Conservation (phyloP, 2,329 filamentous ascomycete genomes). For the Microcyclospora pomicola region DNA sequence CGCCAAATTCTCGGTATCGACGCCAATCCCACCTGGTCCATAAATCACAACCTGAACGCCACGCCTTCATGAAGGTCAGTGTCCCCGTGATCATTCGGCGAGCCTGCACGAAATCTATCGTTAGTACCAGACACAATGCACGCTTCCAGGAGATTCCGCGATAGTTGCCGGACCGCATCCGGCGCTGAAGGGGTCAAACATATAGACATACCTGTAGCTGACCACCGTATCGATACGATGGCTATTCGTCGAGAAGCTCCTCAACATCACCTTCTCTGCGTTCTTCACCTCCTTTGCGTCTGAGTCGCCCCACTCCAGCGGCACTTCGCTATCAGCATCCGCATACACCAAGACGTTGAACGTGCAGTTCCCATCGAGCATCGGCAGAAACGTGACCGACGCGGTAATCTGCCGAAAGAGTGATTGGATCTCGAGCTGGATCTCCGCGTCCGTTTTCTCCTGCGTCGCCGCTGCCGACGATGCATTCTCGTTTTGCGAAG, state of each 20-base stretch:
- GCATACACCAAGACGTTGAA: conserved; percentile 98
- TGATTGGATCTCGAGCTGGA: conserved; percentile 88
- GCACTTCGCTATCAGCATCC: conserved; percentile 89
- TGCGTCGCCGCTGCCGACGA: conserved; percentile 13
- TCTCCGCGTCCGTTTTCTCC: conserved; percentile 85
- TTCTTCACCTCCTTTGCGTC: conserved; percentile 94
- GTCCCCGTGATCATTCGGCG: no score
- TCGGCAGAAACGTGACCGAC: conserved; percentile 89
- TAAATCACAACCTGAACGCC: no score
- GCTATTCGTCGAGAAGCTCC: conserved; percentile 90
- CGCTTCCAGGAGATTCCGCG: no score
- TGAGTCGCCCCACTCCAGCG: conserved; percentile 96
- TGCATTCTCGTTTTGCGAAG: conserved; percentile 57
- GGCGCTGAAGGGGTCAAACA: background rate
- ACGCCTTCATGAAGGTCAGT: no score
- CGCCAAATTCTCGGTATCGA: no score
- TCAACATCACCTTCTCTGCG: conserved; percentile 85
- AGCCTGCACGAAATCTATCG: no score
- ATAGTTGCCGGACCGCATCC: no score
- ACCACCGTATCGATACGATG: conserved; percentile 92
- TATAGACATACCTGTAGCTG: conserved; percentile 53
- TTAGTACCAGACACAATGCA: no score
- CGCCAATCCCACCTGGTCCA: no score
- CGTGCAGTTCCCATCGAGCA: conserved; percentile 87
- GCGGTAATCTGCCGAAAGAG: conserved; percentile 98